These are phyloP conservation scores for Ceratobasidium sp. DNA, from an alignment of 1,284 basidiomycete species.

Conservation along the genomic window DNA sequence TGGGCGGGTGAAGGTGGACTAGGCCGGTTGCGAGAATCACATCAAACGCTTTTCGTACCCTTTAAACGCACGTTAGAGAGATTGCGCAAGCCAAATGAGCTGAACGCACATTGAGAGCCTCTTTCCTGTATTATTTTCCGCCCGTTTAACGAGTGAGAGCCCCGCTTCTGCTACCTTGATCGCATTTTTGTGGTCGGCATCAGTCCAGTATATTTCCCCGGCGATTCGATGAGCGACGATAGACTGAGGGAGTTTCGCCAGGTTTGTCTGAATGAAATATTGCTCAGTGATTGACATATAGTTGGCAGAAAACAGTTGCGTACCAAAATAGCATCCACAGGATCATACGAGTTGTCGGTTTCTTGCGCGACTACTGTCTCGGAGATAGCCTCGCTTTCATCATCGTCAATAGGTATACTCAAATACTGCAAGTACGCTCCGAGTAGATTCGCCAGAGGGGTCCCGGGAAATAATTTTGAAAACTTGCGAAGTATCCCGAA, in stretches of 20 bases:
- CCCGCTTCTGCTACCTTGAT: conserved; percentile 80
- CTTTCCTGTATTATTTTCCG: conserved; percentile 73
- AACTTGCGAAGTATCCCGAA: conserved; percentile 73
- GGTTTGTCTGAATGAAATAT: conserved; percentile 19
- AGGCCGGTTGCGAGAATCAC: conserved; percentile 78
- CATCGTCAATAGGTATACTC: conserved; percentile 63
- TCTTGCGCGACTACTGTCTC: conserved; percentile 54
- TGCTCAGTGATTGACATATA: conserved; percentile 11
- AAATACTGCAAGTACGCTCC: conserved; percentile 77
- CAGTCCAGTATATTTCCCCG: conserved; percentile 77
- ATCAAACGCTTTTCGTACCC: conserved; percentile 73
- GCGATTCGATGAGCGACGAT: conserved; percentile 81
- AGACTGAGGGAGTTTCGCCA: conserved; percentile 60
- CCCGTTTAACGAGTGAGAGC: conserved; percentile 68
- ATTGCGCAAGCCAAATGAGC: background rate
- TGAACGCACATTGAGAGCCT: conserved; percentile 61
- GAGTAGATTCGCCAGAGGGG: conserved; percentile 71
- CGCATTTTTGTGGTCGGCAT: conserved; percentile 83
- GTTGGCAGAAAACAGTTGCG: conserved; percentile 16
- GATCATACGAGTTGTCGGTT: conserved; percentile 59
- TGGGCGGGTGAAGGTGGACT: conserved; percentile 89
- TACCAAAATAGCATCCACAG: conserved; percentile 57
- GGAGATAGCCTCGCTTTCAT: conserved; percentile 51
- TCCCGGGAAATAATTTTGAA: conserved; percentile 75
- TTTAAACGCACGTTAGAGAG: conserved; percentile 53